Base-by-base conservation (phyloP, 495 filamentous ascomycete genomes). In the Daldinia vernicosa region DNA sequence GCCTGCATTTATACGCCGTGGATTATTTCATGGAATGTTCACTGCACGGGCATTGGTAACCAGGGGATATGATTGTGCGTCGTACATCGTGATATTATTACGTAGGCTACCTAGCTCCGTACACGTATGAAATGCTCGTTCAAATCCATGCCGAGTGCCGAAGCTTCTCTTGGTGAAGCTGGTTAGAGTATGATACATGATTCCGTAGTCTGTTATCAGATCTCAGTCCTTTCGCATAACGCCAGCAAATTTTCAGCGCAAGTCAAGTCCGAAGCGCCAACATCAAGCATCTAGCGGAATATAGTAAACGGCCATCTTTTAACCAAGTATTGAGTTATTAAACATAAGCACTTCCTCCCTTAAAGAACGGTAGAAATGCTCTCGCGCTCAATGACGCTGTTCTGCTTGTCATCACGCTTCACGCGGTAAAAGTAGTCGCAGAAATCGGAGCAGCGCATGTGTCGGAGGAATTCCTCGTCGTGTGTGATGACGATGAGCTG, bases 401-500 rank as follows among this genome's bases (percentile, higher is more conserved):
- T 97, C 79, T 98, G 93, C 77, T 86, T 89, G 71, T 92, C 90
- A 76, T 96, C 91, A 40, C 95, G 85, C 63, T 85, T 89, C 17
- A 99, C 91, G 1, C 93, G 88, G 69, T 89, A 98, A 70, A 98
- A 99, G 74, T 89, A 87, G 77, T 98, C 96, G 67, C 90, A 91
- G 78, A 97, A 98, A 72, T 98, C 95, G n/a, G 87, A 88, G 78
- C 93, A 95, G 74, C 93, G 89, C 96, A 99, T 99, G 66, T 92
- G 88, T 54, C 89, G 86, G 72, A 99, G 77, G 78, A 99, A 99
- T 69, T 98, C 94, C 80, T 98, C 95, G 80, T 99, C 95, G 84
- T 99, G 95, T 35, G 95, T 99, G 78, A 99, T 99, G 63, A 98
- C 92, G 79, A 99, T 96, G 47, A 98, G 86, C 83, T 98, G 96